Evolutionary conservation across 371 early-diverging fungal species (phyloP).

Genomic region (Catenaria anguillulae): DNA sequence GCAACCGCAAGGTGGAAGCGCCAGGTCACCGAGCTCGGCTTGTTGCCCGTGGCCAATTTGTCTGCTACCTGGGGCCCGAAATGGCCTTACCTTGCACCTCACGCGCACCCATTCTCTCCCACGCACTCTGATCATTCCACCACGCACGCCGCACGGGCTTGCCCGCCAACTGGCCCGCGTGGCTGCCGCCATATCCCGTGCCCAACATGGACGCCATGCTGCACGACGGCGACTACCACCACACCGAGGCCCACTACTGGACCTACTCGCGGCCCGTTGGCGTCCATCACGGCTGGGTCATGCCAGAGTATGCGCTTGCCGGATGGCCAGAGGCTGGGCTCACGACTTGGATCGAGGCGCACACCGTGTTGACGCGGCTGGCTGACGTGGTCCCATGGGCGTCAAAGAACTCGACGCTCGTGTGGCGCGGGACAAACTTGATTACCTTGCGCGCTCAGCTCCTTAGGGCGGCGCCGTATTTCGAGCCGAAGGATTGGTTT

Average conservation of each 20-base stretch:
- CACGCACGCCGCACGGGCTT: too few relatives aligned
- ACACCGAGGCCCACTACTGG: constrained; percentile 1
- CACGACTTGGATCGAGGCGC: not conserved
- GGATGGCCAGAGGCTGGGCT: not conserved
- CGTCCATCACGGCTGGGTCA: not conserved
- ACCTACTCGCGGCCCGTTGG: not conserved
- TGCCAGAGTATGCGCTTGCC: not conserved
- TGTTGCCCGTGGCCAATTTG: not conserved
- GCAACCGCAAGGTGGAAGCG: not conserved
- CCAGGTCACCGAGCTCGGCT: not conserved
- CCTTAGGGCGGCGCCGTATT: not conserved
- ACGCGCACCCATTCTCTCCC: too few relatives aligned
- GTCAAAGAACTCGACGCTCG: not conserved
- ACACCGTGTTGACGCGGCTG: not conserved
- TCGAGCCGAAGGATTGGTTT: not conserved
- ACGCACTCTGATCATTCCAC: too few relatives aligned
- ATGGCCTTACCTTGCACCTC: too few relatives aligned
- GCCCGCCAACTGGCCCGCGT: not conserved
- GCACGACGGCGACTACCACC: constrained; percentile 5
- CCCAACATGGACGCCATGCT: not conserved
- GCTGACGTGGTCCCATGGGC: not conserved
- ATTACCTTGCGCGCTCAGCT: not conserved
- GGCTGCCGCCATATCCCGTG: not conserved
- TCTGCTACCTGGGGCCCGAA: too few relatives aligned
- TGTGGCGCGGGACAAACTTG: not conserved